phyloP scores from a whole-genome alignment of 371 early-diverging fungal species.

The Mucor velutinosus region DNA sequence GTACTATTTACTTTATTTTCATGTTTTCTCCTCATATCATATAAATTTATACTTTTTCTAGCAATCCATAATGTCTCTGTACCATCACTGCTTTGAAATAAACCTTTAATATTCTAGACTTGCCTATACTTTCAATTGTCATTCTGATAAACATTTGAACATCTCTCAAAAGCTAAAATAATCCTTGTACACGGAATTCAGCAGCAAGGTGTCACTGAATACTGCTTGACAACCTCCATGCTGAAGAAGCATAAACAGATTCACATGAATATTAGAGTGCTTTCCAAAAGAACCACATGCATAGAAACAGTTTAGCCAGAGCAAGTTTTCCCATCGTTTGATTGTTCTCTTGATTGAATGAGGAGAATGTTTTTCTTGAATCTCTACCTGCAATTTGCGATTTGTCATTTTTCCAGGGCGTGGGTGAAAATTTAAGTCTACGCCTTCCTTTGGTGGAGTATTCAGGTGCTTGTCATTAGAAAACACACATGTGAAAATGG shows the following conservation, averaged over 20 bases:
- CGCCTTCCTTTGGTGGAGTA: not conserved
- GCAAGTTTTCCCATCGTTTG: not conserved
- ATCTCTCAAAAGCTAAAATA: too few species aligned
- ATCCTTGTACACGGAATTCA: not conserved
- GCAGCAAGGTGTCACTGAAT: not conserved
- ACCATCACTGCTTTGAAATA: not conserved
- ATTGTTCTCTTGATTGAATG: not conserved
- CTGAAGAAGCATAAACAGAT: not conserved
- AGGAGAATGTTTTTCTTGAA: not conserved
- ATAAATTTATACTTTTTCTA: not conserved
- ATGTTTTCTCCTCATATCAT: not conserved
- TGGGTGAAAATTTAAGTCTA: not conserved
- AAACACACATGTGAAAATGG: not conserved
- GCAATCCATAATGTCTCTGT: not conserved
- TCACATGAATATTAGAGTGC: not conserved
- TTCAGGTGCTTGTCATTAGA: not conserved
- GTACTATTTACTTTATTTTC: not conserved
- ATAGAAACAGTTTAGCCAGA: not conserved
- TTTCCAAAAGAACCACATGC: not conserved
- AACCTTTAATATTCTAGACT: not conserved
- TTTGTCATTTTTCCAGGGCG: not conserved
- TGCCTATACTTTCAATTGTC: not conserved
- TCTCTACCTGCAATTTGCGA: not conserved
- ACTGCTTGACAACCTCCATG: not conserved
- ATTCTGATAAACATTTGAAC: too few species aligned